Evolutionary conservation across 1,284 basidiomycete species (phyloP).

Genomic region (Afroboletus lepidellus): DNA sequence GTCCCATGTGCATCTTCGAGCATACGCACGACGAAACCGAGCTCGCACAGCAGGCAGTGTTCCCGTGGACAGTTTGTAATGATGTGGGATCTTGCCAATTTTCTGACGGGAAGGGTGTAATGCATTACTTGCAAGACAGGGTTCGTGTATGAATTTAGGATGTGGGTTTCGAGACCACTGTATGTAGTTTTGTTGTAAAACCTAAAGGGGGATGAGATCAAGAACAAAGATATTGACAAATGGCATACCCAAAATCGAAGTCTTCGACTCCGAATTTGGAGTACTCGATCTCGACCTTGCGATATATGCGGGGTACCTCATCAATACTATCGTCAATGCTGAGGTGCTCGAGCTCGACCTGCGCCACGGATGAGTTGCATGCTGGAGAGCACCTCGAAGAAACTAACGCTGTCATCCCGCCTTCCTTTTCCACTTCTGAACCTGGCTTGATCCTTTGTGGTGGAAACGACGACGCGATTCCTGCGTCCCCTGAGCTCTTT

Average conservation of each 20-base stretch:
- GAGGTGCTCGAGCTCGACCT: constrained; percentile 52
- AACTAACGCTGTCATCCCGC: constrained; percentile 39
- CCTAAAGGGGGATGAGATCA: constrained; percentile 39
- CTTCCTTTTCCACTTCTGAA: constrained; percentile 83
- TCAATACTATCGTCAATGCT: constrained; percentile 48
- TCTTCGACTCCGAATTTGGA: constrained; percentile 99
- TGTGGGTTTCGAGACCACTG: constrained; percentile 96
- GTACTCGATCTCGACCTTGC: constrained; percentile 96
- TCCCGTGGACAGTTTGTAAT: constrained; percentile 84
- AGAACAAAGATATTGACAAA: neutral
- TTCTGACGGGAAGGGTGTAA: constrained; percentile 77
- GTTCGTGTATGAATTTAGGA: constrained; percentile 97
- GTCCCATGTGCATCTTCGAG: constrained; percentile 91
- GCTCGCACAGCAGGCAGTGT: constrained; percentile 92
- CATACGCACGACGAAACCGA: constrained; percentile 95
- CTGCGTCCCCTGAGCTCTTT: constrained; percentile 81
- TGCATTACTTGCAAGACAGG: constrained; percentile 88
- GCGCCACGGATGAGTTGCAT: constrained; percentile 2
- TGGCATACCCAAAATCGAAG: constrained; percentile 89
- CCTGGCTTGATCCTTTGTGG: constrained; percentile 55
- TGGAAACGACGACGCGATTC: constrained; percentile 62
- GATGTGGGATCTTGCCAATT: constrained; percentile 88
- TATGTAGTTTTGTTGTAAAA: constrained; percentile 86
- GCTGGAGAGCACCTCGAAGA: neutral
- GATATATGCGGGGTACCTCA: constrained; percentile 82